phyloP scores from a whole-genome alignment of 2,329 filamentous ascomycete species.

The Ascocoryne sarcoides region DNA sequence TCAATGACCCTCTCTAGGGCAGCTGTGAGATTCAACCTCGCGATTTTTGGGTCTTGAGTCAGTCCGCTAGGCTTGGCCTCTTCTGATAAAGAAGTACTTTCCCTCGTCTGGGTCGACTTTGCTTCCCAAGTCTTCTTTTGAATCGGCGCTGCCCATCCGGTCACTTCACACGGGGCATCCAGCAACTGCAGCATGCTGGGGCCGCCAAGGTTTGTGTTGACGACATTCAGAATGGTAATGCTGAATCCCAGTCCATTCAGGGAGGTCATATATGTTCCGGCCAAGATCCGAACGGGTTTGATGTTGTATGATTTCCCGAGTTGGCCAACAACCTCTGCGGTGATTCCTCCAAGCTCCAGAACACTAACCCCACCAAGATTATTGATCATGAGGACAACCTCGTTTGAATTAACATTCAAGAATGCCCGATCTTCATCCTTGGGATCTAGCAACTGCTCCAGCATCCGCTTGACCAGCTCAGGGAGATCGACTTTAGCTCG shows the following conservation, averaged over 20 bases:
- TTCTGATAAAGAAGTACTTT: slow-evolving; percentile 22
- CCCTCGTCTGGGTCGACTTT: slow-evolving; percentile 31
- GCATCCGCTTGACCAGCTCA: slow-evolving; percentile 50
- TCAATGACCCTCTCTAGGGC: slow-evolving; percentile 51
- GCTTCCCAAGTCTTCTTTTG: slow-evolving; percentile 49
- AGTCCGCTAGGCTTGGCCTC: slow-evolving; percentile 26
- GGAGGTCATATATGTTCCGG: slow-evolving; percentile 64
- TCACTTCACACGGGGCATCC: slow-evolving; percentile 58
- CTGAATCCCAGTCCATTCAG: slow-evolving; percentile 65
- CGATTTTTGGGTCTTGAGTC: slow-evolving; percentile 26
- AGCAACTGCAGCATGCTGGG: slow-evolving; percentile 54
- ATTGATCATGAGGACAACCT: slow-evolving; percentile 58
- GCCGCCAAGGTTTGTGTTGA: slow-evolving; percentile 38
- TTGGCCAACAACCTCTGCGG: slow-evolving; percentile 55
- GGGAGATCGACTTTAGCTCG: slow-evolving; percentile 40
- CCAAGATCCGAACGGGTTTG: slow-evolving; percentile 50
- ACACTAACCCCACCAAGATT: slow-evolving; percentile 61
- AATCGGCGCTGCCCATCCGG: slow-evolving; percentile 57
- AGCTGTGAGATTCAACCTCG: slow-evolving; percentile 43
- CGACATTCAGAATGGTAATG: slow-evolving; percentile 54
- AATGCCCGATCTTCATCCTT: slow-evolving; percentile 57
- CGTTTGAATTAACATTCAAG: slow-evolving; percentile 47
- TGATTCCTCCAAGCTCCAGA: slow-evolving; percentile 58
- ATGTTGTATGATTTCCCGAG: slow-evolving; percentile 49
- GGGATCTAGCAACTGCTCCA: slow-evolving; percentile 53